phyloP scores from a whole-genome alignment of 2,329 filamentous ascomycete species.

The Pestalotiopsis fici region DNA sequence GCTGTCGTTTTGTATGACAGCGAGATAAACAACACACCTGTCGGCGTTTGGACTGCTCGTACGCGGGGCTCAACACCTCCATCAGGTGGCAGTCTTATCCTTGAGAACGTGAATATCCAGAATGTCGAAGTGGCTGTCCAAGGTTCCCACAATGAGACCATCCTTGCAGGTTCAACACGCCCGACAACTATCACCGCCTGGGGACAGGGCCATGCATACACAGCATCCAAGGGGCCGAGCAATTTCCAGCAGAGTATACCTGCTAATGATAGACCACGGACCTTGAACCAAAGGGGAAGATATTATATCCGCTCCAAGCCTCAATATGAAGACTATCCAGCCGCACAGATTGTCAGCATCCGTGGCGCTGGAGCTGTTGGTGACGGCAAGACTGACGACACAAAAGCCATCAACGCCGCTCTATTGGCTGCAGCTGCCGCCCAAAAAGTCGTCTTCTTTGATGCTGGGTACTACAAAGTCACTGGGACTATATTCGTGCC shows the following conservation, averaged over 20 bases:
- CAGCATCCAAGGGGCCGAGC: conserved; percentile 37
- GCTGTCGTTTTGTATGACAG: conserved; percentile 78
- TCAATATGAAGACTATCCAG: conserved; percentile 64
- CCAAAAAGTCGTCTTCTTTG: conserved; percentile 60
- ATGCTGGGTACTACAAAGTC: conserved; percentile 63
- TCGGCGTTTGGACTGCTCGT: conserved; percentile 67
- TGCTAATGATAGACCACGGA: conserved; percentile 48
- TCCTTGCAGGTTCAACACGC: conserved; percentile 56
- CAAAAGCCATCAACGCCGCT: conserved; percentile 65
- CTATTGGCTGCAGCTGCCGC: conserved; percentile 55
- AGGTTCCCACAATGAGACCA: conserved; percentile 43
- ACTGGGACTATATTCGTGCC: conserved; percentile 54
- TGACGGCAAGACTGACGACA: conserved; percentile 76
- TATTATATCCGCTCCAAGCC: conserved; percentile 79
- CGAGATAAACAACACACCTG: conserved; percentile 64
- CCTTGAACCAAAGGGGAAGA: conserved; percentile 52
- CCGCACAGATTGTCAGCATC: conserved; percentile 66
- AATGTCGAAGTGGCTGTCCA: conserved; percentile 44
- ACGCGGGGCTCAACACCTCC: conserved; percentile 31
- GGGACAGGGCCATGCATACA: conserved; percentile 70
- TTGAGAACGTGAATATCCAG: conserved; percentile 49
- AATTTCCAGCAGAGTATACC: conserved; percentile 49
- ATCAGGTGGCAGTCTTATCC: conserved; percentile 42
- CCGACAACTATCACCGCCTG: conserved; percentile 54
- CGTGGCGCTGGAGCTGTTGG: conserved; percentile 69